Evolutionary conservation across 73 alveolate genomes (phyloP), one percentile per base, ranked within the genome.

Genomic region (Blepharisma stoltei): DNA sequence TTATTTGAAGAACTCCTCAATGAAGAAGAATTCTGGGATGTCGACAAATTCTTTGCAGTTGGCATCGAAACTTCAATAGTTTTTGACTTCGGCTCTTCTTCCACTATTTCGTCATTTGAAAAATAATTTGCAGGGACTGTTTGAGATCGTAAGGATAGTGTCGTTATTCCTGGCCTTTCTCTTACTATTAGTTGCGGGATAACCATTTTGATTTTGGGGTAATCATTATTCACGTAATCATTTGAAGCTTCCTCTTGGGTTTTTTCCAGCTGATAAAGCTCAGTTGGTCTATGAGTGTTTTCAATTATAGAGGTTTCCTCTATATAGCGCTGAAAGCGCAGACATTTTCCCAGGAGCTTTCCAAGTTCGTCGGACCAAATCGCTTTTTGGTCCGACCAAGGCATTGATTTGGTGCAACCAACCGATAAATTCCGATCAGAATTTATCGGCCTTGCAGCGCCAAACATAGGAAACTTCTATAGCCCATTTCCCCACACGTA

Each of bases 131-230:
- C 41, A 32, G 41, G 41, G 41, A 32, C 41, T 32, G 41, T 32
- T 32, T 32, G 41, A 32, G 41, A 32, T 32, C 41, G 0, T 32
- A 32, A 32, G 3, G 41, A 32, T 3, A 32, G 41, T 32, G 41
- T 32, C 2, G 73, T 14, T 14, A 60, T 60, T 11, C 73, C 73
- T 18, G 73, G 73, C 23, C 73, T 60, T 25, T 60, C 46, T 60
- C 73, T 60, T 14, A 60, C 73, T 8, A 60, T 60, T 1, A 60
- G 37, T 18, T 25, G 46, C 11, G 73, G 73, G 14, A 60, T 60
- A 20, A 60, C 23, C 45, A 38, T 11, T 9, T 18, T 11, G 46
- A 60, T 38, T 50, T 18, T 50, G 4, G 65, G 65, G 21, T 14
- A 50, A 60, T 25, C 23, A 14, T n/a, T 9, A 38, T 25, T 14